Evolutionary conservation across 768 basidiomycete genomes (phyloP).

Genomic region (Russula lepida): DNA sequence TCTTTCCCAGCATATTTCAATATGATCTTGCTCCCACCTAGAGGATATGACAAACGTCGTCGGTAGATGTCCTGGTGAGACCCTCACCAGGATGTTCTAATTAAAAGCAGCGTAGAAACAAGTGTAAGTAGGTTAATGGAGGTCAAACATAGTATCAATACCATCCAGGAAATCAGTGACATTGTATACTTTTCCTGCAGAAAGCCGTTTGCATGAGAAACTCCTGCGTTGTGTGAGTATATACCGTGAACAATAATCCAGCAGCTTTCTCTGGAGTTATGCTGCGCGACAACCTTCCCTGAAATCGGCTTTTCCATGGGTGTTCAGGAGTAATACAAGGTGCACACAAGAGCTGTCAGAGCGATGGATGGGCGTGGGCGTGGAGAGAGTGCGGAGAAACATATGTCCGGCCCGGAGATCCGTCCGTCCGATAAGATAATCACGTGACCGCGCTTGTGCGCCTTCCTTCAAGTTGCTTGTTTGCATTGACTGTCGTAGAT

Average conservation of each 20-base stretch:
- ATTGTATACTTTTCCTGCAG: constrained; percentile 36
- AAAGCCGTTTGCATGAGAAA: neutral
- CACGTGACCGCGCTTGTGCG: neutral
- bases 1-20: constrained; percentile 50
- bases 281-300: constrained; percentile 15
- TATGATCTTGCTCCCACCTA: constrained; percentile 44
- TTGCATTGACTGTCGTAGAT: no score
- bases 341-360: neutral
- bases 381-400: neutral
- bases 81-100: constrained; percentile 19
- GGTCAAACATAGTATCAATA: constrained; percentile 9
- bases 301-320: constrained; percentile 5
- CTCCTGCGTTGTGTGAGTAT: neutral
- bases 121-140: neutral
- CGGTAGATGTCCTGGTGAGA: neutral
- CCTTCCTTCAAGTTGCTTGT: no score
- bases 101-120: no score
- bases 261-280: constrained; percentile 20
- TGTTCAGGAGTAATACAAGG: neutral
- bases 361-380: neutral
- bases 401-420: neutral
- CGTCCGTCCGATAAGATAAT: neutral
- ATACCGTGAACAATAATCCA: constrained; percentile 21
- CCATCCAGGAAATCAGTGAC: constrained; percentile 36
- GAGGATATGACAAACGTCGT: neutral